These are phyloP conservation scores for Chlamydomonas schloesseri DNA, from an alignment of 139 green algal genomes.

Conservation along the genomic window DNA sequence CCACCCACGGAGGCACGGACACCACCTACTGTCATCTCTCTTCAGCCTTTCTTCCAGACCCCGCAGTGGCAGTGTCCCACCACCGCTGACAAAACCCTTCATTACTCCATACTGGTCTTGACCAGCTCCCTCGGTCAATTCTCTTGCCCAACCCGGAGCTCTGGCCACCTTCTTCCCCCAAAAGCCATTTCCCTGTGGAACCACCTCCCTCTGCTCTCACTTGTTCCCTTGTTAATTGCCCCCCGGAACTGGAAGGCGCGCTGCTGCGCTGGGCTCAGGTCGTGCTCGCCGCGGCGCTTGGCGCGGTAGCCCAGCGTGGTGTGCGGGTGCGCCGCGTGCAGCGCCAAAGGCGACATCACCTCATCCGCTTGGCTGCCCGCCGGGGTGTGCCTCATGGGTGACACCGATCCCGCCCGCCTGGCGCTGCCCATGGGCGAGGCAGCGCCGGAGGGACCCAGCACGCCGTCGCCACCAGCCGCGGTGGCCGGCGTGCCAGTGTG, in stretches of 20 bases:
- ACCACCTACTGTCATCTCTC: too few species aligned
- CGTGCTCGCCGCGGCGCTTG: conserved; percentile 37
- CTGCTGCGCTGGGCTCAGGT: conserved; percentile 47
- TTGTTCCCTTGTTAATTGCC: conserved; percentile 46
- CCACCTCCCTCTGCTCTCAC: too few species aligned
- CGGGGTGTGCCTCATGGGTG: not conserved
- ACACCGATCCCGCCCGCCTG: not conserved
- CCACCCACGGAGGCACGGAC: too few species aligned
- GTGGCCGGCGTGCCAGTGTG: not conserved
- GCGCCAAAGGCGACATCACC: not conserved
- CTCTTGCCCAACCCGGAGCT: too few species aligned
- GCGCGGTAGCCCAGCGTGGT: conserved; percentile 25
- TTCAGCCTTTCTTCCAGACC: too few species aligned
- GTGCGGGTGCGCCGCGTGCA: not conserved
- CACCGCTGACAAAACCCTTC: too few species aligned
- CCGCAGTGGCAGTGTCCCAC: too few species aligned
- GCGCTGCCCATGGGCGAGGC: too few species aligned
- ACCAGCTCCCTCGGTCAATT: too few species aligned
- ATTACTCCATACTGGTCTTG: too few species aligned
- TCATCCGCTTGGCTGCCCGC: not conserved
- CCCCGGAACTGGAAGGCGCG: conserved; percentile 42
- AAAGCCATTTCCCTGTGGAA: too few species aligned
- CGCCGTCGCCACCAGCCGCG: not conserved
- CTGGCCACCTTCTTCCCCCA: too few species aligned
- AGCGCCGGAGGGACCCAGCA: not conserved